Evolutionary conservation across 2,329 filamentous ascomycete species (phyloP), one percentile per base, ranked within the genome.

Genomic region (Dactylellina parvicollis): DNA sequence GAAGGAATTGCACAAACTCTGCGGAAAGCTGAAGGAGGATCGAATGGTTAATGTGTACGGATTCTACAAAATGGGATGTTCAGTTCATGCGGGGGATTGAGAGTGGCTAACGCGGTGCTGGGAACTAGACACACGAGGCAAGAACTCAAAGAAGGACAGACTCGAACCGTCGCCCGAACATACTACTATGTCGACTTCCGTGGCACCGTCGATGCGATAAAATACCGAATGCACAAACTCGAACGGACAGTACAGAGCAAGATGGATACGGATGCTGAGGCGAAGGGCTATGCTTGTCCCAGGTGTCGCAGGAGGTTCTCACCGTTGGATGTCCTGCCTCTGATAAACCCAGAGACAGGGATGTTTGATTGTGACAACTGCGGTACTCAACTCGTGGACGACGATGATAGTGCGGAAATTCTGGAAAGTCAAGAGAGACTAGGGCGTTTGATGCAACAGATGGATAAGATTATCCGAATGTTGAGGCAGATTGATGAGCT

Each of bases 121-220:
- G 47, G 30, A 52, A 42, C 14, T 79, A 91, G 86, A 78, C 89
- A 89, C 80, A 88, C 89, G 30, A 89, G 92, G 73, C 87, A 89
- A 54, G 92, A 96, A 80, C 83, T 90, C 62, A 89, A 89, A 76
- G 90, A 93, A 79, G 92, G 91, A 56, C 91, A 92, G 71, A 89
- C 90, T 67, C 89, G 92, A 57, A 90, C 92, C 3, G 89, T 90
- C 76, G 92, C 90, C 79, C 88, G 92, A 78, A 96, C 94, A 75
- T 99, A 96, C 85, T 99, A 96, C 83, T 99, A 92, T 82, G 94
- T 99, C 80, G 93, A 97, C 80, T 96, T 96, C 79, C 92, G 95
- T 71, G 90, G 92, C 67, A 92, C 94, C 34, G 92, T 99, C 79
- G 95, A 99, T 82, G 92, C 92, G 52, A 96, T 96, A 82, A 99